Evolutionary conservation across 495 filamentous ascomycete genomes (phyloP), one percentile per base, ranked within the genome.

Genomic region (Xylaria palmicola): DNA sequence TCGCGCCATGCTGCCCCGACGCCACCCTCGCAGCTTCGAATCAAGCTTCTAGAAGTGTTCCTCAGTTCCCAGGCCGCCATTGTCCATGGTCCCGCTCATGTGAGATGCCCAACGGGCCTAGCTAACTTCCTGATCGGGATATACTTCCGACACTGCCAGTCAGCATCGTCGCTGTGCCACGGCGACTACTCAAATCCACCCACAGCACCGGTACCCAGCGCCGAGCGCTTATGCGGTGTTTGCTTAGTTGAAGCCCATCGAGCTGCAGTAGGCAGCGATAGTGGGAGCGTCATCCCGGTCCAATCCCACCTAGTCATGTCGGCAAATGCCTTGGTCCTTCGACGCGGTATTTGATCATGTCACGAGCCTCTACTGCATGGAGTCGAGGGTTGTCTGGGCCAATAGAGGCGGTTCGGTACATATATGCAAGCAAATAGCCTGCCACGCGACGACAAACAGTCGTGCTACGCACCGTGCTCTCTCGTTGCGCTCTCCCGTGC

Each of bases 1-100:
- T 60, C 57, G 47, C 47, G 13, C 36, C 20, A 60, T 41, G 17
- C 37, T 32, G 24, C 44, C 20, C 26, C 43, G 55, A 43, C 56
- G 34, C 32, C 48, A 51, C 10, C n/a, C 40, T 36, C 37, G 34
- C 57, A 50, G 44, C 44, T 59, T 59, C 56, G 3, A 50, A 48
- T 40, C 47, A 22, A 20, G 57, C 57, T 60, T 60, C 57, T 52
- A 60, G 57, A 60, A 60, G 40, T 47, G 6, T 57, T 57, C 54
- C 27, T 36, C 19, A 15, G 37, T 17, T 12, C 15, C 36, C 17
- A 40, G 52, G 37, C 24, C 37, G 36, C 37, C 24, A 26, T 55
- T 17, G 26, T 56, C n/a, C n/a, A n/a, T n/a, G n/a, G n/a, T 32
- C 53, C 53, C 53, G 53, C 53, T 56, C 53, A 44, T 56, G 53